These are phyloP conservation scores for Candida sithepensis DNA, from an alignment of 805 yeast genomes.

Conservation along the genomic window DNA sequence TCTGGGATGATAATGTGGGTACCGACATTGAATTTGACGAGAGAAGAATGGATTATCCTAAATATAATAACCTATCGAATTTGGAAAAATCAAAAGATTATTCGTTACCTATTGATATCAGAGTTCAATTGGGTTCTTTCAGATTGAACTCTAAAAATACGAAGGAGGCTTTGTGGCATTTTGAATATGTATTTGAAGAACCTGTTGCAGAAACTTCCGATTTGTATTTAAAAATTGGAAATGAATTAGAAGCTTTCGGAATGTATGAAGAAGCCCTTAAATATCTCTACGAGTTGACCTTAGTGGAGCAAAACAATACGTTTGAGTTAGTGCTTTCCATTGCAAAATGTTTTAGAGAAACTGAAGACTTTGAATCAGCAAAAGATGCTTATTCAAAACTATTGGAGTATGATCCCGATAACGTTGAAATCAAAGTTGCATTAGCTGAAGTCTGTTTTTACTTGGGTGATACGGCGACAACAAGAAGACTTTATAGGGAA, in stretches of 20 bases:
- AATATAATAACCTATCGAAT: slow-evolving; percentile 38
- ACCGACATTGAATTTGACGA: slow-evolving; percentile 85
- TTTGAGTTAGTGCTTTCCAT: slow-evolving; percentile 54
- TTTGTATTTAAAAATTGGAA: slow-evolving; percentile 72
- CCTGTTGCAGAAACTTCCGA: slow-evolving; percentile 61
- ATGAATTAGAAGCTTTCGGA: slow-evolving; percentile 64
- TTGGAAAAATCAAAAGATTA: slow-evolving; percentile 40
- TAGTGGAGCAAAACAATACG: slow-evolving; percentile 48
- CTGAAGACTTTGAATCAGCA: slow-evolving; percentile 66
- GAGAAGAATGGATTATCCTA: slow-evolving; percentile 50
- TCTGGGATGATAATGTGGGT: slow-evolving; percentile 56
- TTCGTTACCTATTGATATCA: slow-evolving; percentile 78
- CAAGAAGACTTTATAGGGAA: slow-evolving; percentile 50
- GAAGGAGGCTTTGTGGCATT: slow-evolving; percentile 73
- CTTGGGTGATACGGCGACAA: slow-evolving; percentile 55
- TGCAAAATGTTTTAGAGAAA: slow-evolving; percentile 75
- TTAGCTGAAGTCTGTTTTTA: slow-evolving; percentile 80
- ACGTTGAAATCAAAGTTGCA: slow-evolving; percentile 70
- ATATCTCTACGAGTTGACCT: slow-evolving; percentile 55
- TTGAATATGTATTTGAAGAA: slow-evolving; percentile 53
- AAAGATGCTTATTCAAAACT: slow-evolving; percentile 54
- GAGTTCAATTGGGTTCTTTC: slow-evolving; percentile 74
- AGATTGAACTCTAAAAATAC: slow-evolving; percentile 62
- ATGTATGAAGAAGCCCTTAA: slow-evolving; percentile 72
- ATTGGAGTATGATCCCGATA: slow-evolving; percentile 52